A percentile compares a stretch with the other conserved stretches of the same genome.
Conservation (phyloP, 2,329 filamentous ascomycete species). For the Aspergillus sp. region DNA sequence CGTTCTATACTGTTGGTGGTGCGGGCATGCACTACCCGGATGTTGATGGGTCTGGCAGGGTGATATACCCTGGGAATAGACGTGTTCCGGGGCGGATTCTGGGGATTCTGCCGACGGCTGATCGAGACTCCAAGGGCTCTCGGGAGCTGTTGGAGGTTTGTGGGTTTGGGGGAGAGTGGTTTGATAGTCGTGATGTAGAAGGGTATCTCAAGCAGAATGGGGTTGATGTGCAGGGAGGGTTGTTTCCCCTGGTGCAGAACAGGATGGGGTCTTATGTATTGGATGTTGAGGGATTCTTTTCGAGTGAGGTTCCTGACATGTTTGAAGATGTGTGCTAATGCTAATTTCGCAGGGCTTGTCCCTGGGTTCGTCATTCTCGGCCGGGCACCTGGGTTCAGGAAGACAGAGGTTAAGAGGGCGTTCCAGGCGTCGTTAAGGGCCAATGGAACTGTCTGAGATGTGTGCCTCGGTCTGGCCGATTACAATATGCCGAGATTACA, state of each 20-base stretch:
- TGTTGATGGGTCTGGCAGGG: conserved; percentile 31
- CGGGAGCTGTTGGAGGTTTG: conserved; percentile 6
- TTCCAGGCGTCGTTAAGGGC: not conserved
- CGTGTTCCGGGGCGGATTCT: conserved; percentile 18
- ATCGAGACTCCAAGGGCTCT: not conserved
- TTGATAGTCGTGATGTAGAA: conserved; percentile 23
- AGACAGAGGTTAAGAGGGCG: not conserved
- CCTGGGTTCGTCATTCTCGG: conserved; percentile 28
- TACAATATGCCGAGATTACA: not conserved
- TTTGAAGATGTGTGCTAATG: not conserved
- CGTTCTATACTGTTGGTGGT: conserved; percentile 67
- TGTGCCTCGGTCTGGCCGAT: not conserved
- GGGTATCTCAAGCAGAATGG: conserved; percentile 17
- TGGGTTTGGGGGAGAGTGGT: conserved; percentile 21
- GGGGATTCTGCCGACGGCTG: conserved; percentile 6
- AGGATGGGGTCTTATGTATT: not conserved
- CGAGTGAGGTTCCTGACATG: not conserved
- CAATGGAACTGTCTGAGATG: no score
- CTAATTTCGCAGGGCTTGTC: conserved; percentile 51
- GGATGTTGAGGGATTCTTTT: conserved; percentile 1
- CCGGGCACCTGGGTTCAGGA: conserved; percentile 1
- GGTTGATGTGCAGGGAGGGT: not conserved
- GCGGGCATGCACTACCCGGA: conserved; percentile 64
- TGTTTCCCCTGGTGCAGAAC: not conserved
- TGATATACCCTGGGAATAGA: conserved; percentile 29